These are phyloP conservation scores for Taphrina pruni DNA, from an alignment of 1,139 yeast species.

Conservation along the genomic window DNA sequence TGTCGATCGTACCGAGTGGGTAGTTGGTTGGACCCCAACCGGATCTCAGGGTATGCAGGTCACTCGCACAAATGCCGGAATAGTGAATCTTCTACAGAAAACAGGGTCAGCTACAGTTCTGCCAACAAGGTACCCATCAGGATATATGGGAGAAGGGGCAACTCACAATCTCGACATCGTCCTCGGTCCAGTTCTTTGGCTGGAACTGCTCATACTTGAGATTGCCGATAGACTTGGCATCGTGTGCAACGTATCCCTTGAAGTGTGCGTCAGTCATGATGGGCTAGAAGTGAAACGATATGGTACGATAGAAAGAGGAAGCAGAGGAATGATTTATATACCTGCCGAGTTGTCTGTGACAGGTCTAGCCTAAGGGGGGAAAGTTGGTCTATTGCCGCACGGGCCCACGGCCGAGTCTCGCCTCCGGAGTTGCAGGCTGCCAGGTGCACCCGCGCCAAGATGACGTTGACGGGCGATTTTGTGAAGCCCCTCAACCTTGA, in stretches of 20 bases:
- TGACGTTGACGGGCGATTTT: too few relatives aligned
- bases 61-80: conserved; percentile 67
- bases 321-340: too few relatives aligned
- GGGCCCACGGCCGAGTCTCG: too few relatives aligned
- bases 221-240: conserved; percentile 46
- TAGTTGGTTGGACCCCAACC: conserved; percentile 53
- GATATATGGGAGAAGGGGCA: neutral
- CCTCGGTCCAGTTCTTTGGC: conserved; percentile 46
- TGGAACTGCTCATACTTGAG: conserved; percentile 44
- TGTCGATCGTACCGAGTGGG: conserved; percentile 20
- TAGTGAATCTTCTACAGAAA: conserved; percentile 42
- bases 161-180: conserved; percentile 45
- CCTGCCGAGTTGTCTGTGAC: too few relatives aligned
- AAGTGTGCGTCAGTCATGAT: conserved; percentile 39
- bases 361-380: too few relatives aligned
- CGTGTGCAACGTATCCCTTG: conserved; percentile 46
- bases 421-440: too few relatives aligned
- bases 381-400: too few relatives aligned
- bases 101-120: neutral
- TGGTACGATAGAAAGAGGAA: too few relatives aligned
- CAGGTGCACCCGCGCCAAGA: too few relatives aligned
- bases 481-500: too few relatives aligned
- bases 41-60: conserved; percentile 58
- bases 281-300: too few relatives aligned
- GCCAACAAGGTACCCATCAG: conserved; percentile 2